Evolutionary conservation across 352 stramenopile species (phyloP).

Genomic region (Globisporangium mamillatum): DNA sequence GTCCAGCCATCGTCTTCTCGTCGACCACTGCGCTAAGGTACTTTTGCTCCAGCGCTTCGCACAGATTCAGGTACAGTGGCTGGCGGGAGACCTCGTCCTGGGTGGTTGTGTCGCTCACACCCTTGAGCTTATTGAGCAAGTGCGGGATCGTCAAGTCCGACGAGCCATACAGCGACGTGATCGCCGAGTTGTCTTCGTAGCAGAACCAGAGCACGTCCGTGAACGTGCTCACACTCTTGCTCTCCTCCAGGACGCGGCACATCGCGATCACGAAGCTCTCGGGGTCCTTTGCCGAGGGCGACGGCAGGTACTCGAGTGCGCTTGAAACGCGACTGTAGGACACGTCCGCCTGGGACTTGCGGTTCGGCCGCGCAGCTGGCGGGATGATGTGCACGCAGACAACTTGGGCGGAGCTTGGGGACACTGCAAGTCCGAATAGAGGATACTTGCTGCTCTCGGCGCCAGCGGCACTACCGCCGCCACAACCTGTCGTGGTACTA

Average conservation of each 20-base stretch:
- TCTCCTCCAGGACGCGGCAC: conserved; percentile 50
- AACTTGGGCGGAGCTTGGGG: conserved; percentile 66
- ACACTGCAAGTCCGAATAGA: conserved; percentile 69
- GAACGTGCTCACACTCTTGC: conserved; percentile 58
- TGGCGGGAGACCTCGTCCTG: conserved; percentile 30
- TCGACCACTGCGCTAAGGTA: conserved; percentile 9
- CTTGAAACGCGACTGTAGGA: conserved; percentile 78
- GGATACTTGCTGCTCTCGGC: conserved; percentile 41
- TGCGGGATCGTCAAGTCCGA: conserved; percentile 49
- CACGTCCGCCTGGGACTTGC: conserved; percentile 81
- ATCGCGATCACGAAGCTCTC: conserved; percentile 45
- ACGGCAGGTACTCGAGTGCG: conserved; percentile 69
- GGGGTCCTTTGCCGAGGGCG: conserved; percentile 42
- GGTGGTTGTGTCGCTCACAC: conserved; percentile 9
- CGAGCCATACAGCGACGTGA: conserved; percentile 51
- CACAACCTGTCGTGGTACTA: not conserved
- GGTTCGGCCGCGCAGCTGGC: conserved; percentile 72
- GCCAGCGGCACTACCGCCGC: conserved; percentile 4
- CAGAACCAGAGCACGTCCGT: conserved; percentile 78
- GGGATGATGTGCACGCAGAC: conserved; percentile 69
- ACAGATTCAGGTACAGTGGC: conserved; percentile 63
- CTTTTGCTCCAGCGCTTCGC: conserved; percentile 51
- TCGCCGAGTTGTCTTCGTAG: conserved; percentile 60
- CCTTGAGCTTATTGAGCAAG: conserved; percentile 56
- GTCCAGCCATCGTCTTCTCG: not conserved